Evolutionary conservation across 2,329 filamentous ascomycete genomes (phyloP), one percentile per base, ranked within the genome.

Genomic region (Epicoccum nigrum): DNA sequence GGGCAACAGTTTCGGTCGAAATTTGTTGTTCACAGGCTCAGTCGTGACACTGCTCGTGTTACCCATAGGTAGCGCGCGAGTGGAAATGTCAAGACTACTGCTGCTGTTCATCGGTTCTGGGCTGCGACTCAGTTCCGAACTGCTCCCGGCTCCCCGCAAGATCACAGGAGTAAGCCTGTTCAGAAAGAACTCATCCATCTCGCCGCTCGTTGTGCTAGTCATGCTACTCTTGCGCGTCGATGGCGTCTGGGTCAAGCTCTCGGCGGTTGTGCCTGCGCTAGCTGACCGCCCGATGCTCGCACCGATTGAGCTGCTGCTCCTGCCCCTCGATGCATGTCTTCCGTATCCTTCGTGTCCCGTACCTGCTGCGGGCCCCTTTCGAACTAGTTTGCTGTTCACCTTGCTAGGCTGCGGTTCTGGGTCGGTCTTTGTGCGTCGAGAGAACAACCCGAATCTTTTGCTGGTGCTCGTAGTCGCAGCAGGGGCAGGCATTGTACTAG

Each of bases 261-360:
- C 71, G 16, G 65, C 62, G 7, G 69, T 69, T 13, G 66, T 75
- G 27, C 75, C 77, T 20, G 76, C 72, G 59, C 78, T 80, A 7
- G 75, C 70, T 19, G 78, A 79, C 27, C 77, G 74, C 37, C 74
- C 71, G 35, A 77, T 76, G 20, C 76, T 79, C 19, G 76, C 60
- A 54, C 78, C 82, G 7, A 79, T 75, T 16, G 79, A 76, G 63
- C 83, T 86, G 52, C 81, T 83, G 63, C 86, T 90, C 45, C 87
- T 83, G 23, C 87, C 82, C 51, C 86, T 83, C 4, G 80, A 76
- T 2, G 86, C 85, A 48, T 90, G 78, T 48, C 82, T 83, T 0
- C 88, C 88, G 64, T 93, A 92, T 1, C 88, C 88, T 75, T 97
- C 93, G 65, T 97, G 92, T 0, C 93, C 93, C 30, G 93, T 97